Evolutionary conservation across 2,329 filamentous ascomycete species (phyloP).

Genomic region (Botrytis medusae): DNA sequence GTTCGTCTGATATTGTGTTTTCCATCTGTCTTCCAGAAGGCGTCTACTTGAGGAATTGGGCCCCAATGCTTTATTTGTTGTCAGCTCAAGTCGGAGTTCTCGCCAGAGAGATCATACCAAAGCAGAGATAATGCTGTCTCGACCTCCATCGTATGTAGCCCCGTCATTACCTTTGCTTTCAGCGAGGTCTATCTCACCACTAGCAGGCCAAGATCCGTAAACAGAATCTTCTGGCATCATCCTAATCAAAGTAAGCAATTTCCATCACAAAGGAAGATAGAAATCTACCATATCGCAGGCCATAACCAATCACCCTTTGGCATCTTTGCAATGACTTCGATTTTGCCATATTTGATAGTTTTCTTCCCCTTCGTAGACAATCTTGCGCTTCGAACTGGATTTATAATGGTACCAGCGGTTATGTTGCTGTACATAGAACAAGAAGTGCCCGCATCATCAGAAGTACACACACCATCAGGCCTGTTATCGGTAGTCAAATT

Average conservation of each 20-base stretch:
- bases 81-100: neutral
- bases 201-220: slow-evolving; percentile 53
- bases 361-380: slow-evolving; percentile 50
- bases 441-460: slow-evolving; percentile 41
- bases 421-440: slow-evolving; percentile 44
- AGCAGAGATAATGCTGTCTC: slow-evolving; percentile 46
- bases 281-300: slow-evolving; percentile 44
- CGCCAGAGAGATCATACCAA: slow-evolving; percentile 43
- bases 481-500: slow-evolving; percentile 44
- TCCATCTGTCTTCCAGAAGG: slow-evolving; percentile 30
- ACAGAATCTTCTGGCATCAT: slow-evolving; percentile 51
- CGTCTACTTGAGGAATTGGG: slow-evolving; percentile 34
- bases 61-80: slow-evolving; percentile 46
- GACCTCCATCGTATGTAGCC: slow-evolving; percentile 43
- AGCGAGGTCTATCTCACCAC: slow-evolving; percentile 55
- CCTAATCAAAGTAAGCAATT: slow-evolving; percentile 32
- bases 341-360: slow-evolving; percentile 49
- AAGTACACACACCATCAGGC: slow-evolving; percentile 45
- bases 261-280: neutral
- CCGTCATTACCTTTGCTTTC: slow-evolving; percentile 50
- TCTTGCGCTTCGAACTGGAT: slow-evolving; percentile 51
- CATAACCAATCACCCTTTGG: slow-evolving; percentile 56
- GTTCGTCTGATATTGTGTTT: slow-evolving; percentile 38
- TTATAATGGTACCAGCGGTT: slow-evolving; percentile 48
- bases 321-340: slow-evolving; percentile 55